Evolutionary conservation across 257 asterid genomes (phyloP), one percentile per base, ranked within the genome.

Genomic region (Solanum stenotomum): DNA sequence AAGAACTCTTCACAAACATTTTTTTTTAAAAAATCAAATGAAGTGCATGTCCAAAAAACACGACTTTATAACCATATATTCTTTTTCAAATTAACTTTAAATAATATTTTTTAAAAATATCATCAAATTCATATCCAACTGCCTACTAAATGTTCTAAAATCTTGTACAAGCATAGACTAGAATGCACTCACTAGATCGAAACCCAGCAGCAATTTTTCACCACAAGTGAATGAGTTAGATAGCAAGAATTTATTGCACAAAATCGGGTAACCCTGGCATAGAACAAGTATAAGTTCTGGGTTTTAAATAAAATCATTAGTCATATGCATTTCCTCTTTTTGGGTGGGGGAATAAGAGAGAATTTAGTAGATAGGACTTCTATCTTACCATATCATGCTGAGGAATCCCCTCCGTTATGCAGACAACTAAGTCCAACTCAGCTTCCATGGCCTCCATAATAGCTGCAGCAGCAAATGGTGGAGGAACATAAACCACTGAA

Each of bases 321-420:
- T 46, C 35, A 27, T 81, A 31, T 6, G 44, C 44, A 29, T 20
- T 82, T 49, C 31, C 22, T 82, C 44, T 29, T 82, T 18, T 49
- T 29, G 70, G 31, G 29, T 82, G 31, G 31, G 18, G 65, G 8
- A 82, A 82, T 33, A 18, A 10, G 86, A 49, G 70, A 82, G 70
- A 18, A 49, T 29, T 29, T 49, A 82, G 31, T 82, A 9, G 29
- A 31, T 29, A 18, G 44, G 44, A 18, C 86, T 82, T 49, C 70
- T 29, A 49, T 49, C 56, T 91, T 94, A 96, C 99, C 99, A 97
- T 96, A 90, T 97, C 99, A 90, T 96, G 98, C 87, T 95, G 99
- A 77, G 99, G 99, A 88, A 97, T 95, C 83, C 98, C 99, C 90
- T 96, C 98, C 1, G 98, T 96, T 78, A 95, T 96, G 93, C 99